phyloP scores from a whole-genome alignment of 2,329 filamentous ascomycete genomes.

The Trichoderma asperellum region DNA sequence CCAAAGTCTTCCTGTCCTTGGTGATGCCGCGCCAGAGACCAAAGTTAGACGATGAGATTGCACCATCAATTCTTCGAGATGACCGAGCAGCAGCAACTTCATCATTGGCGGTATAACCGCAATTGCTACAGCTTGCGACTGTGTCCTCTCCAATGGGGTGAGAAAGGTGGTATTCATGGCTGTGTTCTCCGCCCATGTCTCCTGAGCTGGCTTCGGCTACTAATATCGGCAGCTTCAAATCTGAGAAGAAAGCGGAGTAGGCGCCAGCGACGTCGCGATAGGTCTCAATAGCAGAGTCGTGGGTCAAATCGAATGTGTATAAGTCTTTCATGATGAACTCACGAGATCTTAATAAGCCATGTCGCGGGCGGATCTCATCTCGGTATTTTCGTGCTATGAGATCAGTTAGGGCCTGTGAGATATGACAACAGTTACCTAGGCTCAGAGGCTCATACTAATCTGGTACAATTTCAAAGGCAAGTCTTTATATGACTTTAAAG shows the following conservation, averaged over 20 bases:
- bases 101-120: slow-evolving; percentile 81
- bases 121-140: slow-evolving; percentile 74
- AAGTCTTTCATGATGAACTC: slow-evolving; percentile 99
- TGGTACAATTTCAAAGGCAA: slow-evolving; percentile 89
- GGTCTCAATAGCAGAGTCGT: slow-evolving; percentile 72
- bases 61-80: neutral
- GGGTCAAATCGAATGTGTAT: slow-evolving; percentile 84
- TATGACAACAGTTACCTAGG: no score
- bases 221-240: slow-evolving; percentile 80
- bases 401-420: slow-evolving; percentile 31
- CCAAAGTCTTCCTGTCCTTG: slow-evolving; percentile 66
- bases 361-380: slow-evolving; percentile 85
- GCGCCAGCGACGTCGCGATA: slow-evolving; percentile 74
- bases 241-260: slow-evolving; percentile 78
- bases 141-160: slow-evolving; percentile 82
- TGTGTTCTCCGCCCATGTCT: slow-evolving; percentile 91
- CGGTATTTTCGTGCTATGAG: slow-evolving; percentile 81
- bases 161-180: slow-evolving; percentile 91
- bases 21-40: slow-evolving; percentile 66
- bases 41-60: slow-evolving; percentile 32
- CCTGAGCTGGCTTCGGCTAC: slow-evolving; percentile 90
- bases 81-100: slow-evolving; percentile 67
- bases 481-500: slow-evolving; percentile 80
- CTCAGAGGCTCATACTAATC: slow-evolving; percentile 62
- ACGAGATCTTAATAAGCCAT: slow-evolving; percentile 82